phyloP scores from a whole-genome alignment of 1,284 basidiomycete species.

The Cystobasidium slooffiae region DNA sequence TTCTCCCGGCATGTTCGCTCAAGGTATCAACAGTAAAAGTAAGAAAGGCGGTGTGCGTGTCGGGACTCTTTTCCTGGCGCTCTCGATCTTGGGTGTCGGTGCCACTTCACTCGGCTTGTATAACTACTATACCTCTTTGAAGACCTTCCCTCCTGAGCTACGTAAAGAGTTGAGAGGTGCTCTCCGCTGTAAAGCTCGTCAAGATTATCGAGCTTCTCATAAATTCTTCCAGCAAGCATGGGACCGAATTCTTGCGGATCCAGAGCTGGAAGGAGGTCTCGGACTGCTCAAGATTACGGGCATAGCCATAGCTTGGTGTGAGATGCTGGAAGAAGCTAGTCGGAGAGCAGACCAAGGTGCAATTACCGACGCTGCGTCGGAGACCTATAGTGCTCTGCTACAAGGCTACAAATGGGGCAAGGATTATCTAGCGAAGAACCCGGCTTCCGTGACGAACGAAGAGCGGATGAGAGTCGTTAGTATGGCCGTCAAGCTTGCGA shows the following conservation, averaged over 20 bases:
- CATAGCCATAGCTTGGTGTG: slow-evolving; percentile 55
- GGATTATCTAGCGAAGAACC: slow-evolving; percentile 39
- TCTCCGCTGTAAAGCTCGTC: slow-evolving; percentile 53
- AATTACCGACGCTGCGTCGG: slow-evolving; percentile 2
- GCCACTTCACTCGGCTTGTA: slow-evolving; percentile 55
- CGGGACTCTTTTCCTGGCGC: slow-evolving; percentile 39
- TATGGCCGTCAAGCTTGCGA: slow-evolving; percentile 42
- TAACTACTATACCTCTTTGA: slow-evolving; percentile 55
- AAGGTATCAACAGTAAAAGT: background rate
- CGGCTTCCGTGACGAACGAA: slow-evolving; percentile 41
- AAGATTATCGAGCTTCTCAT: slow-evolving; percentile 53
- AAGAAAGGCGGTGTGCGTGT: slow-evolving; percentile 33
- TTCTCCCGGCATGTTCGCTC: background rate
- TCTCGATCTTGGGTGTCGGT: slow-evolving; percentile 53
- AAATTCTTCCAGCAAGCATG: slow-evolving; percentile 52
- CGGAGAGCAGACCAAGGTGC: slow-evolving; percentile 26
- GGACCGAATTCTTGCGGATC: slow-evolving; percentile 47
- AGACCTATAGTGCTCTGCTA: slow-evolving; percentile 46
- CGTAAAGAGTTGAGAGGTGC: slow-evolving; percentile 55
- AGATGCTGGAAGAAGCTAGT: slow-evolving; percentile 51
- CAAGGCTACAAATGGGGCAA: slow-evolving; percentile 53
- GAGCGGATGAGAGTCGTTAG: slow-evolving; percentile 44
- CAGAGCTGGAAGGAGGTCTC: slow-evolving; percentile 44
- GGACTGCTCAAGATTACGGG: slow-evolving; percentile 55
- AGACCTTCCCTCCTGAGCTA: slow-evolving; percentile 55